These are phyloP conservation scores for Pyrenochaeta sp. DNA, from an alignment of 2,329 filamentous ascomycete species.

Conservation along the genomic window DNA sequence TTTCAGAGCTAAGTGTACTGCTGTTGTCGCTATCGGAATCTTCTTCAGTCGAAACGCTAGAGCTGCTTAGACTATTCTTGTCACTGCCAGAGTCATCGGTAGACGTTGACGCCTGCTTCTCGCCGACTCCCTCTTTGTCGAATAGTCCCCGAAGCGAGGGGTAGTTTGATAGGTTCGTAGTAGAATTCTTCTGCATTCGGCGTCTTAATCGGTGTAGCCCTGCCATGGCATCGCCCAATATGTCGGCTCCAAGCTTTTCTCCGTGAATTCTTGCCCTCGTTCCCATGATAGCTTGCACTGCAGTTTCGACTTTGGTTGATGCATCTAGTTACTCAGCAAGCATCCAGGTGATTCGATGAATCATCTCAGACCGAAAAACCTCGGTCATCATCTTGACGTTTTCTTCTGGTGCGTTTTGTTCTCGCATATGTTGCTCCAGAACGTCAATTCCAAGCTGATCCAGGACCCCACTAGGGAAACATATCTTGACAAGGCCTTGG, in stretches of 20 bases:
- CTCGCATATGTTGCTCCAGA: conserved; percentile 30
- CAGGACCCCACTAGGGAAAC: conserved; percentile 34
- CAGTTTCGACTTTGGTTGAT: conserved; percentile 16
- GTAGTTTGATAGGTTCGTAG: not conserved
- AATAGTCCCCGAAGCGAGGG: not conserved
- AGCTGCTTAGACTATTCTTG: no score
- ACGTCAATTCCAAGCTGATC: conserved; percentile 31
- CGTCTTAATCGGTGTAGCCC: not conserved
- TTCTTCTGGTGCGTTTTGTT: conserved; percentile 13
- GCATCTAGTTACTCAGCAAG: conserved; percentile 28
- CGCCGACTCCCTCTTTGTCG: no score
- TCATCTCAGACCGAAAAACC: conserved; percentile 28
- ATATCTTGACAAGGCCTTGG: conserved; percentile 34
- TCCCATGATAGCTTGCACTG: conserved; percentile 13
- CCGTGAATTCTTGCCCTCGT: conserved; percentile 20
- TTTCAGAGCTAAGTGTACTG: not conserved
- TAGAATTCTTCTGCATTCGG: not conserved
- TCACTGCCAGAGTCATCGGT: no score
- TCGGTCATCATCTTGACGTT: conserved; percentile 27
- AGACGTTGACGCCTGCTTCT: no score
- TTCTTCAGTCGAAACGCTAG: not conserved
- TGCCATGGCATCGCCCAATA: conserved; percentile 1
- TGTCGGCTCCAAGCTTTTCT: not conserved
- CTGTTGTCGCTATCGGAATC: not conserved
- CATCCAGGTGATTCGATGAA: conserved; percentile 26